phyloP scores from a whole-genome alignment of 768 basidiomycete genomes.

The Termitomyces heimii region DNA sequence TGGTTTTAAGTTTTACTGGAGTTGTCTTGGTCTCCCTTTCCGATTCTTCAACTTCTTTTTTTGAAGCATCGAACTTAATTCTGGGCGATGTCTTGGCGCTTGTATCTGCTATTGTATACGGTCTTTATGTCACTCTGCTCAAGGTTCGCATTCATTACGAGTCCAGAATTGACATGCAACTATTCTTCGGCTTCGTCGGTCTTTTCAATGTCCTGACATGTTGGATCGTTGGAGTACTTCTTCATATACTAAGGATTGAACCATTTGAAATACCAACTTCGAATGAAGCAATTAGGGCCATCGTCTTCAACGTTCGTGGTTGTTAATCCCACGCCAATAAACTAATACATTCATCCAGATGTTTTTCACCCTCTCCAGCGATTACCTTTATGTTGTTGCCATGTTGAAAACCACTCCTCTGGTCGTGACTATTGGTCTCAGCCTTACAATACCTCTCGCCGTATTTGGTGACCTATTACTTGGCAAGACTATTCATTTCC shows the following conservation, averaged over 20 bases:
- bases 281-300: conserved; percentile 22
- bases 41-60: conserved; percentile 41
- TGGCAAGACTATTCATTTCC: conserved; percentile 44
- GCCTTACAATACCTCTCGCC: conserved; percentile 90
- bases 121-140: conserved; percentile 72
- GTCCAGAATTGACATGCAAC: conserved; percentile 77
- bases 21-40: conserved; percentile 87
- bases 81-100: conserved; percentile 82
- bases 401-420: conserved; percentile 97
- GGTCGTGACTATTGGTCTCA: conserved; percentile 89
- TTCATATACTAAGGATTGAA: conserved; percentile 65
- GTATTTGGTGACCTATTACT: conserved; percentile 76
- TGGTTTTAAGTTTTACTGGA: conserved; percentile 58
- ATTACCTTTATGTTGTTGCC: conserved; percentile 81
- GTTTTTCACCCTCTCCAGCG: conserved; percentile 76
- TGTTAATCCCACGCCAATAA: not conserved
- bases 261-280: conserved; percentile 54
- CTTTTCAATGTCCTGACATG: conserved; percentile 65
- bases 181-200: conserved; percentile 87
- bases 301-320: conserved; percentile 33
- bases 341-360: conserved; percentile 42
- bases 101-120: conserved; percentile 72
- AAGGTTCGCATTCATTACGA: conserved; percentile 74
- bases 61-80: conserved; percentile 25
- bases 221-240: conserved; percentile 64